A percentile compares a stretch with the other conserved stretches of the same genome.
These are phyloP conservation scores for Aspergillus sclerotialis DNA, from an alignment of 2,329 filamentous ascomycete species.

Conservation along the genomic window DNA sequence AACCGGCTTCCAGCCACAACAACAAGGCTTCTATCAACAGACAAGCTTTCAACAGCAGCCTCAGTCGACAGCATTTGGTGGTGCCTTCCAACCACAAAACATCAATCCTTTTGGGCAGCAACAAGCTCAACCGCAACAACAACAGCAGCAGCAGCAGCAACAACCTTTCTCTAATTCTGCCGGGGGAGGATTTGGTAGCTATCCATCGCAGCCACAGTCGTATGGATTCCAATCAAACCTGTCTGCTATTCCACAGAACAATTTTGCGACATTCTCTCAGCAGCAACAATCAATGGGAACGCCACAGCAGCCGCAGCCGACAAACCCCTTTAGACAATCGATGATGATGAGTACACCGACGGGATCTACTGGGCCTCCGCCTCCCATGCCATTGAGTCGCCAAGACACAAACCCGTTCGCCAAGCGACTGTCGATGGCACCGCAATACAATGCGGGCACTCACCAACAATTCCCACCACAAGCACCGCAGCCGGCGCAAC, in stretches of 20 bases:
- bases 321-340: slow-evolving; percentile 91
- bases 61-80: slow-evolving; percentile 14
- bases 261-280: slow-evolving; percentile 39
- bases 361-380: slow-evolving; percentile 35
- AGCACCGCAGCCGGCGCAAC: slow-evolving; percentile 29
- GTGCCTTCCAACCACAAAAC: slow-evolving; percentile 19
- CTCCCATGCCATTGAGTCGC: slow-evolving; percentile 44
- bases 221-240: slow-evolving; percentile 37
- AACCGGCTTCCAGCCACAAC: slow-evolving; percentile 21
- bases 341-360: slow-evolving; percentile 57
- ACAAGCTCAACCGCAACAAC: slow-evolving; percentile 45
- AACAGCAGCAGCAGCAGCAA: too few species aligned
- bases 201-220: slow-evolving; percentile 62
- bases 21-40: slow-evolving; percentile 19
- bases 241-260: slow-evolving; percentile 44
- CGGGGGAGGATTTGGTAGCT: slow-evolving; percentile 78
- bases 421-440: slow-evolving; percentile 43
- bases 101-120: slow-evolving; percentile 32
- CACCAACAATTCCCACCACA: slow-evolving; percentile 15
- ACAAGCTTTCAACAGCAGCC: slow-evolving; percentile 26
- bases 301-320: slow-evolving; percentile 48
- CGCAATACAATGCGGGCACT: slow-evolving; percentile 20
- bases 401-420: slow-evolving; percentile 86
- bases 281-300: slow-evolving; percentile 36
- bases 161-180: too few species aligned